phyloP scores from a whole-genome alignment of 139 green algal genomes.

The Chlamydomonas schloesseri region DNA sequence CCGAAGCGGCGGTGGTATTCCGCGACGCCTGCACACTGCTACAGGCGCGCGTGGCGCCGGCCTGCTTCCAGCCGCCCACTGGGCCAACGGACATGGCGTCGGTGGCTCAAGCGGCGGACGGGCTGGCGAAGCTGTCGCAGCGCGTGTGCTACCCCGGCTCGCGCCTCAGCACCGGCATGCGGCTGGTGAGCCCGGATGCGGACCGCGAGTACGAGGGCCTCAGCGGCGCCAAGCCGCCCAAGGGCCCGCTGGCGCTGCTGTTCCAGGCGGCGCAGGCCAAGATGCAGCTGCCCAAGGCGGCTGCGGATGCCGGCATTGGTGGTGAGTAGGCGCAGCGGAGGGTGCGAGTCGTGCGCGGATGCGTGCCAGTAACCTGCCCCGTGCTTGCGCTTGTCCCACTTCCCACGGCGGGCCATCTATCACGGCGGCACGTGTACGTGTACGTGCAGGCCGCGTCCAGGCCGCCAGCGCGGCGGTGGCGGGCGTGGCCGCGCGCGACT shows the following conservation, averaged over 20 bases:
- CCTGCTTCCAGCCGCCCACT: not conserved
- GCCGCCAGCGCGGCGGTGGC: not conserved
- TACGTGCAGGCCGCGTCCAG: not conserved
- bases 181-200: not conserved
- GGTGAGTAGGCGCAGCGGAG: too few species aligned
- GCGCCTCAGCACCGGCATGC: not conserved
- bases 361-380: too few species aligned
- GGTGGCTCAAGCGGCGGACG: not conserved
- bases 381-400: too few species aligned
- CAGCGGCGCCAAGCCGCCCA: not conserved
- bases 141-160: not conserved
- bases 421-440: too few species aligned
- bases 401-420: too few species aligned
- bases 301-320: not conserved
- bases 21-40: not conserved
- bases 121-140: not conserved
- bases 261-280: not conserved
- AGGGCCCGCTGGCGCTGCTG: not conserved
- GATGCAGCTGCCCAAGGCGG: not conserved
- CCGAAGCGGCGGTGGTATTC: not conserved
- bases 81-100: not conserved
- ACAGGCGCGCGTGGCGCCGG: not conserved
- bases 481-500: conserved; percentile 14
- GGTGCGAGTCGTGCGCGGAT: too few species aligned
- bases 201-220: conserved; percentile 27